Evolutionary conservation across 805 yeast species (phyloP), one percentile per base, ranked within the genome.

Genomic region (Teunomyces funiuensis): DNA sequence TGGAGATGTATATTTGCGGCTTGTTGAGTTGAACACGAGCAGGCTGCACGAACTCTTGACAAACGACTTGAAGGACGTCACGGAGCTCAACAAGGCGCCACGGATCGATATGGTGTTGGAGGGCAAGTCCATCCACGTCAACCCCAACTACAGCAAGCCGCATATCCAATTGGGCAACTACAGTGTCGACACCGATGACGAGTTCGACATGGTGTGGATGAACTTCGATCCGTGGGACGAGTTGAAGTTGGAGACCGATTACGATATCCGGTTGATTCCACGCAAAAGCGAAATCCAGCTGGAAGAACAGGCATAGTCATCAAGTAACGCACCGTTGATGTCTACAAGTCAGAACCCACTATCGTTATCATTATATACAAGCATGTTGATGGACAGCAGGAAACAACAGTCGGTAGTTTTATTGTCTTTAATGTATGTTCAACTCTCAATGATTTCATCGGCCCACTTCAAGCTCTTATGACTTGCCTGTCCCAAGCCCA

Each of bases 181-280:
- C 43, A 46, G 46, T 23, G 47, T 71, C 37, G 71, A 69, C 7
- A 44, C 60, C 6, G 74, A 69, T 36, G 72, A 65, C n/a, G 71
- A 68, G 18, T 65, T 71, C 33, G 72, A 70, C n/a, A 50, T 55
- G 55, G 69, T 65, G 19, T 71, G 76, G 76, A 46, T 57, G 13
- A 63, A 63, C 42, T 68, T 70, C 40, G 75, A 71, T 39, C 76
- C 76, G 1, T 71, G 76, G 76, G 69, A 65, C 17, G 76, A 69
- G 48, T 51, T 71, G 47, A 61, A 59, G 43, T 39, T 55, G 25
- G 75, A 71, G 38, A 65, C 70, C 2, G 63, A 61, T 28, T 65
- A 54, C 42, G 73, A 69, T 31, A 63, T 71, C 16, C 52, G 74
- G 22, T 52, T 69, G 37, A 61, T 70, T 19, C 73, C 74, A 6